Evolutionary conservation across 129 eudicot genomes (phyloP), one percentile per base, ranked within the genome.

Genomic region (Artemisia tridentata): DNA sequence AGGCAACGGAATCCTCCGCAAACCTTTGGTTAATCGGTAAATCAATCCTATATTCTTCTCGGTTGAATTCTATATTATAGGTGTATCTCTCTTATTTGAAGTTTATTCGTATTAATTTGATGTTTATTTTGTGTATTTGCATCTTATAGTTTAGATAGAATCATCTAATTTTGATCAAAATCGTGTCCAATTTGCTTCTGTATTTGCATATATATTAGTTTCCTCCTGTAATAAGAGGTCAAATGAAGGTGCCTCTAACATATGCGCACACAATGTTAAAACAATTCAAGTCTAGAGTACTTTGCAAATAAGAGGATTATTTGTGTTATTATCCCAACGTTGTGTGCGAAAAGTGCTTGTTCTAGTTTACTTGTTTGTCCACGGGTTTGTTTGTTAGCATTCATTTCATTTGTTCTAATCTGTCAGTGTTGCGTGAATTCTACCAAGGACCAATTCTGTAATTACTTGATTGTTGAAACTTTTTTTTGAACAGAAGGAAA

Each of bases 371-470:
- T 19, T 58, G 64, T 58, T 52, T 52, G 58, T 52, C 58, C 58
- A 52, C 58, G 58, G 58, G 58, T n/a, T 52, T 52, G 19, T 52
- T 53, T 53, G 19, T 53, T 58, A 57, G n/a, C 34, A 58, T 58
- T 20, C 64, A 58, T 58, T 58, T 58, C 64, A 58, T 58, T 58
- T 58, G 64, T 58, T 58, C 64, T 58, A 20, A 20, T 58, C 41
- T 10, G n/a, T 4, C 1, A 0, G 0, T 25, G 3, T 3, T 4
- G 3, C 0, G 0, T 6, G n/a, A n/a, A n/a, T n/a, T n/a, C n/a
- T n/a, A n/a, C n/a, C n/a, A 31, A 31, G 38, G 38, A 31, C 38
- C 29, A 57, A 12, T n/a, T n/a, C n/a, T n/a, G n/a, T n/a, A n/a
- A n/a, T n/a, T n/a, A n/a, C n/a, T n/a, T n/a, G n/a, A n/a, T n/a